These are phyloP conservation scores for Nidula niveotomentosa DNA, from an alignment of 1,284 basidiomycete species.

Conservation along the genomic window DNA sequence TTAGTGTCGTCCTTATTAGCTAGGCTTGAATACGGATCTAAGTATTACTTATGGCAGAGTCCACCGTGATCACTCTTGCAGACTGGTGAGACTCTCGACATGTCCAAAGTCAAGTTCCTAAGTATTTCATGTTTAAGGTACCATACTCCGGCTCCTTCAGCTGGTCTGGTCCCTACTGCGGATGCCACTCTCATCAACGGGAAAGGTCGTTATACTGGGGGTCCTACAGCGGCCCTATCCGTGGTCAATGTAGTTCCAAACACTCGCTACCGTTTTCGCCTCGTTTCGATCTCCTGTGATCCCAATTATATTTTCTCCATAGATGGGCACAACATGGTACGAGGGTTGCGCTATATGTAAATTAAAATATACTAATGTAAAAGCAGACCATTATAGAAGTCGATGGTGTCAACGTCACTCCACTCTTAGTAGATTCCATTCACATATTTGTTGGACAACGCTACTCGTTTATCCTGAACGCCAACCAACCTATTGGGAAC, in stretches of 20 bases:
- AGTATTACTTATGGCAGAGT: slow-evolving; percentile 8
- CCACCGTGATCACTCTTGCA: slow-evolving; percentile 27
- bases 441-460: slow-evolving; percentile 40
- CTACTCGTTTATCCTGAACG: slow-evolving; percentile 36
- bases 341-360: no score
- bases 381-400: slow-evolving; percentile 13
- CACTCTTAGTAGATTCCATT: slow-evolving; percentile 38
- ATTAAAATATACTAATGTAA: no score
- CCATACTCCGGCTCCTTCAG: slow-evolving; percentile 9
- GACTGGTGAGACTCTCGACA: slow-evolving; percentile 21
- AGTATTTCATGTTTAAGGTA: slow-evolving; percentile 9
- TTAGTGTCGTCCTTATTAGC: no score
- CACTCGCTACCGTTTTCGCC: slow-evolving; percentile 38
- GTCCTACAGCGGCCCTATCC: slow-evolving; percentile 19
- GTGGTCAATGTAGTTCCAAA: slow-evolving; percentile 24
- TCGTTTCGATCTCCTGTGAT: slow-evolving; percentile 17
- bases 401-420: slow-evolving; percentile 39
- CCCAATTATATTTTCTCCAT: slow-evolving; percentile 26
- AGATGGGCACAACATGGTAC: slow-evolving; percentile 8
- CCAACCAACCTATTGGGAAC: slow-evolving; percentile 36
- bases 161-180: slow-evolving; percentile 16
- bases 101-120: neutral
- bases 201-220: slow-evolving; percentile 27
- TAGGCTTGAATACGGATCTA: no score
- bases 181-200: slow-evolving; percentile 19